Evolutionary conservation across 192 early-diverging fungal genomes (phyloP), one percentile per base, ranked within the genome.

Genomic region (Coemansia sp.): DNA sequence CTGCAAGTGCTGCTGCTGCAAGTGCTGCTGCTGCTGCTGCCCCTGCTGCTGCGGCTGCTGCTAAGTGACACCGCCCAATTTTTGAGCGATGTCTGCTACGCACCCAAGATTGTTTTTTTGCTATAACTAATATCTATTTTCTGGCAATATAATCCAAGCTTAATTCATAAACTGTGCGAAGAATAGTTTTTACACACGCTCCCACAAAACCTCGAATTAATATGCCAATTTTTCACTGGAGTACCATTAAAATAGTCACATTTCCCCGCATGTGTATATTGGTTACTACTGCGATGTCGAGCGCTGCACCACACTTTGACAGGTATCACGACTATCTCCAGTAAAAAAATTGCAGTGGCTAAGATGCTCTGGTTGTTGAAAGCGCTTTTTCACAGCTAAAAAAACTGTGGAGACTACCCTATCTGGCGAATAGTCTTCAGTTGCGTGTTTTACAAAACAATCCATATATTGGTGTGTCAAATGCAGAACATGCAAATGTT

Each of bases 31-130:
- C 32, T 62, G 61, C 38, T 59, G 50, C 44, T 64, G 56, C 30
- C 51, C 54, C 19, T 71, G 60, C 32, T 55, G 55, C 60, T 60
- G 62, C 68, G 55, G 54, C 56, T 65, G 64, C 64, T 57, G 64
- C 56, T 65, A 33, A 38, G 44, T 57, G 48, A 50, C 14, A 12
- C n/a, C 11, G 40, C n/a, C 14, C n/a, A 14, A 6, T 43, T 18
- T 5, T 18, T 43, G n/a, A 18, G 40, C 40, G n/a, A 12, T 6
- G 40, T 16, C 12, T 25, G 24, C 25, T 12, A 50, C 14, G 4
- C 28, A 50, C n/a, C n/a, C n/a, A 29, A 30, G 12, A 50, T 29
- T 50, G 28, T 24, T 23, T n/a, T 16, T 29, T 50, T 29, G 24
- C 28, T 50, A 50, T 5, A 29, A 29, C n/a, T 43, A 43, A 43